Evolutionary conservation across 306 rosid genomes (phyloP).

Genomic region (Gynostemma pentaphyllum): DNA sequence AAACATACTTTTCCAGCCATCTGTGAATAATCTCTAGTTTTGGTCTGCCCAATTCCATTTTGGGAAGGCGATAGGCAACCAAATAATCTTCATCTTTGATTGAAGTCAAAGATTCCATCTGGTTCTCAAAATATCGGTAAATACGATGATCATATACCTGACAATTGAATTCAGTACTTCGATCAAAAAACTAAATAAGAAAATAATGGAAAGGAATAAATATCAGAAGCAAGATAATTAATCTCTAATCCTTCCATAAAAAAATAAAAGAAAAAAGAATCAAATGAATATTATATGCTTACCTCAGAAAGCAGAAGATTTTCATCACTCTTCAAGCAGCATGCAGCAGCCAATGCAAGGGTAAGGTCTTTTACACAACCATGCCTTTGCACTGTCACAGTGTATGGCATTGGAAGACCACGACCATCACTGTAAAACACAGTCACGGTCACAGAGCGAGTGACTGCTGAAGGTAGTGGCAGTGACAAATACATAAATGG

Average conservation of each 20-base stretch:
- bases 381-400: slow-evolving; percentile 57
- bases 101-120: slow-evolving; percentile 49
- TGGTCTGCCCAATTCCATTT: slow-evolving; percentile 36
- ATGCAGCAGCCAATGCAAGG: slow-evolving; percentile 47
- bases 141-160: slow-evolving; percentile 74
- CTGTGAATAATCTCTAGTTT: slow-evolving; percentile 75
- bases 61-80: slow-evolving; percentile 69
- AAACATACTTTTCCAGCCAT: slow-evolving; percentile 62
- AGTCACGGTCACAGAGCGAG: slow-evolving; percentile 68
- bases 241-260: neutral
- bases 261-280: slow-evolving; percentile 8
- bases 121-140: slow-evolving; percentile 63
- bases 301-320: slow-evolving; percentile 92
- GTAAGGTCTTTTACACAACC: slow-evolving; percentile 68
- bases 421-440: slow-evolving; percentile 78
- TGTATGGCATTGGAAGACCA: slow-evolving; percentile 84
- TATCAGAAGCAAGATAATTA: neutral
- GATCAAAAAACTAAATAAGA: slow-evolving; percentile 6
- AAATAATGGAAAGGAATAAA: neutral
- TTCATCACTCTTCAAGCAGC: slow-evolving; percentile 89
- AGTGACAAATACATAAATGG: slow-evolving; percentile 97
- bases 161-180: slow-evolving; percentile 6
- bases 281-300: slow-evolving; percentile 7
- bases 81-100: slow-evolving; percentile 85
- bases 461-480: slow-evolving; percentile 89